phyloP scores from a whole-genome alignment of 257 asterid genomes.

The Paulownia fortunei region DNA sequence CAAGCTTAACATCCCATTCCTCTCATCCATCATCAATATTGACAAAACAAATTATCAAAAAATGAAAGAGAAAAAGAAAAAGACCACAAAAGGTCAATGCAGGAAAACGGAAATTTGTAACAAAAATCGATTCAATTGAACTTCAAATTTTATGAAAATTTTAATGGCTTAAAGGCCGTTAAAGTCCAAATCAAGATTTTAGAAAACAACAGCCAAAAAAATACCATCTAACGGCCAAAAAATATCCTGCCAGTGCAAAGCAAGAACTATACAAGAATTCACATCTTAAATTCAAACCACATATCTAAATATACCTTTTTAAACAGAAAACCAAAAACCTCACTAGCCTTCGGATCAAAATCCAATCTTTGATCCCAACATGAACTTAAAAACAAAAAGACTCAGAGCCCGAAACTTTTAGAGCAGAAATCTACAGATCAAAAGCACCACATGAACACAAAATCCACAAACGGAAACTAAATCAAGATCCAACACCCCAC shows the following conservation, averaged over 20 bases:
- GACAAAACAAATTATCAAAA: not conserved
- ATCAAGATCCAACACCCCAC: too few relatives aligned
- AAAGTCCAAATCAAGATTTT: not conserved
- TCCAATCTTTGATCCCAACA: not conserved
- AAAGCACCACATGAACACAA: not conserved
- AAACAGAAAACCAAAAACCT: not conserved
- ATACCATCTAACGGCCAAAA: not conserved
- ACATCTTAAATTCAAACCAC: not conserved
- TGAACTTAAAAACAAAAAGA: not conserved
- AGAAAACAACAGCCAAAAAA: not conserved
- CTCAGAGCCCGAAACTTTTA: not conserved
- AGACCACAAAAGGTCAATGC: not conserved
- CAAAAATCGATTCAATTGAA: not conserved
- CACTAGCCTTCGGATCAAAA: not conserved
- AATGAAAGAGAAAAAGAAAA: not conserved
- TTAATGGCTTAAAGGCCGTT: not conserved
- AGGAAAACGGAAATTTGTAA: not conserved
- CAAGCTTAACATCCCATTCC: not conserved
- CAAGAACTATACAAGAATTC: not conserved
- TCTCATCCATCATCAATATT: not conserved
- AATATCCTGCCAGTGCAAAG: not conserved
- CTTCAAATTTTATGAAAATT: not conserved
- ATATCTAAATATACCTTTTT: not conserved
- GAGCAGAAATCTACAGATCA: constrained; percentile 7
- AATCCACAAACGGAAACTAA: not conserved